These are phyloP conservation scores for Ceratocystiopsis sp. DNA, from an alignment of 2,329 filamentous ascomycete genomes.

Conservation along the genomic window DNA sequence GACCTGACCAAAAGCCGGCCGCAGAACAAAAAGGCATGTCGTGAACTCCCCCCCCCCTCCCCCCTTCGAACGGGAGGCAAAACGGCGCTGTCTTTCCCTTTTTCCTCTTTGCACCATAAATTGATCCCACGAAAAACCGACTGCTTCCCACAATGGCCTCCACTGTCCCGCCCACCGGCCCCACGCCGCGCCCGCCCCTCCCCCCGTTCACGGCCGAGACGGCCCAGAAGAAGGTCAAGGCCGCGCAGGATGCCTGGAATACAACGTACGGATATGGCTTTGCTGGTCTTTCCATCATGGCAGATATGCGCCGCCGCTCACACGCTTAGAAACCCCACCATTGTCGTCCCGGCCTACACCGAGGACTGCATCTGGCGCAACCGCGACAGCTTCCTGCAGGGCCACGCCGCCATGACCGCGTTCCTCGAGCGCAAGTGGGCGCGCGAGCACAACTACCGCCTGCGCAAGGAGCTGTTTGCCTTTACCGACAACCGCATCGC, in stretches of 20 bases:
- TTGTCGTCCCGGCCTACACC: constrained; percentile 58
- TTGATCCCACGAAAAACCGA: no score
- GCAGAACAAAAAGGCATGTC: no score
- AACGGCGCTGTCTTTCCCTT: no score
- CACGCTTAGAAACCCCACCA: constrained; percentile 39
- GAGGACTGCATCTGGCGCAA: constrained; percentile 68
- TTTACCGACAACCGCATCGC: constrained; percentile 59
- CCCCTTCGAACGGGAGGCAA: no score
- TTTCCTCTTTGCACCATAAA: no score
- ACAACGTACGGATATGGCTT: constrained; percentile 43
- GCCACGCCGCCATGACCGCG: constrained; percentile 47
- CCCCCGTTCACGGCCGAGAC: constrained; percentile 63
- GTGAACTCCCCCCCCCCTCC: no score
- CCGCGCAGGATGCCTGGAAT: constrained; percentile 72
- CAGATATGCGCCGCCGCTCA: neutral
- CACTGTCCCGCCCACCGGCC: neutral
- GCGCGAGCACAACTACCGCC: constrained; percentile 50
- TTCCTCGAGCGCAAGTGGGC: constrained; percentile 62
- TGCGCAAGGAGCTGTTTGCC: constrained; percentile 72
- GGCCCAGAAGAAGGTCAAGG: constrained; percentile 63
- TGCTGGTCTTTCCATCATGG: neutral
- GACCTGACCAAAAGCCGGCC: no score
- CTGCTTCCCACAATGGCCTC: constrained; percentile 1
- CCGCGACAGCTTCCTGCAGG: constrained; percentile 49
- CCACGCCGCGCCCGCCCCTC: constrained; percentile 23